A percentile compares a stretch with the other conserved stretches of the same genome.
Evolutionary conservation across 1,139 yeast species (phyloP).

Genomic region (Pichia sp.): DNA sequence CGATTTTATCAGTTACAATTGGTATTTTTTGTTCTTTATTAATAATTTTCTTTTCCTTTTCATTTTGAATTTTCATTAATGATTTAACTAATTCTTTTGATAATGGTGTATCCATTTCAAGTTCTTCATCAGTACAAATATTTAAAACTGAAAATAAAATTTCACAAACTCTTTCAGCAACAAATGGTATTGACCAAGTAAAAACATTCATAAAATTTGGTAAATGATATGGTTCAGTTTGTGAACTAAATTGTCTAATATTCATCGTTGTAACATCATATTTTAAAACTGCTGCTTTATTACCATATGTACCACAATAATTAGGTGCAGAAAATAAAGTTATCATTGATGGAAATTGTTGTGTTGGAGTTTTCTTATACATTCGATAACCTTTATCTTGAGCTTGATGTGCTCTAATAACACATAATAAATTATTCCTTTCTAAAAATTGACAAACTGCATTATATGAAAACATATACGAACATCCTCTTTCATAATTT

Average conservation of each 20-base stretch:
- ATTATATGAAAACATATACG: conserved; percentile 79
- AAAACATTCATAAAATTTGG: conserved; percentile 98
- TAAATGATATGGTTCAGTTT: conserved; percentile 95
- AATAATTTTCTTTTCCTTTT: conserved; percentile 4
- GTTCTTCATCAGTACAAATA: conserved; percentile 92
- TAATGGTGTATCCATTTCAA: conserved; percentile 64
- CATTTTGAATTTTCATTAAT: conserved; percentile 14
- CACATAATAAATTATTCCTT: conserved; percentile 69
- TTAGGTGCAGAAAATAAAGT: conserved; percentile 96
- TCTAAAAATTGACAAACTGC: conserved; percentile 82
- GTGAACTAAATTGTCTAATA: conserved; percentile 85
- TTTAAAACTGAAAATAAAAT: conserved; percentile 86
- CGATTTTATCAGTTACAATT: neutral
- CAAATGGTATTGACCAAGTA: conserved; percentile 96
- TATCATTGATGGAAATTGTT: conserved; percentile 89
- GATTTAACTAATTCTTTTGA: conserved; percentile 29
- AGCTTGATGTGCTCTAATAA: conserved; percentile 95
- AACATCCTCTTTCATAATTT: conserved; percentile 86
- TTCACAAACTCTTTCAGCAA: conserved; percentile 93
- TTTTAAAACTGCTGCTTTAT: conserved; percentile 91
- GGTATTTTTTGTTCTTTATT: neutral
- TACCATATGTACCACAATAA: conserved; percentile 86
- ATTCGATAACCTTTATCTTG: conserved; percentile 96
- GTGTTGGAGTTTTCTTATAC: conserved; percentile 77
- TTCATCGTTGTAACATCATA: conserved; percentile 92